Conservation (phyloP, 2,329 filamentous ascomycete species). For the Hortaea werneckii region DNA sequence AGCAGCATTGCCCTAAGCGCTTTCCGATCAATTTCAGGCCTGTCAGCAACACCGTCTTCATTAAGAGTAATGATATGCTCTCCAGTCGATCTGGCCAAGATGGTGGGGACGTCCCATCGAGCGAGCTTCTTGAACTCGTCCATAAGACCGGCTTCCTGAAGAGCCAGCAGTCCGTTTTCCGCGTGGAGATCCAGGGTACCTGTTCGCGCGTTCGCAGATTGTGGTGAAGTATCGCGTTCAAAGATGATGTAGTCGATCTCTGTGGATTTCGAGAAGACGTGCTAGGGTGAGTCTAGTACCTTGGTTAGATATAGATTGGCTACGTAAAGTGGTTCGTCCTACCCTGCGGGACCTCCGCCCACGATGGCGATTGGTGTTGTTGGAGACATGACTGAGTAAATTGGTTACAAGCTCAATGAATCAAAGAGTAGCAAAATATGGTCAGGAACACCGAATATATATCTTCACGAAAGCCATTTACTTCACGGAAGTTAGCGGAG, state of each 20-base stretch:
- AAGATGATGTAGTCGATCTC: slow-evolving; percentile 19
- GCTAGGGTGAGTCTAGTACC: slow-evolving; percentile 16
- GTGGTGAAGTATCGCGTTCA: slow-evolving; percentile 16
- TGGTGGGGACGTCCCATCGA: slow-evolving; percentile 17
- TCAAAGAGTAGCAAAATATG: too few relatives aligned
- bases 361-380: slow-evolving; percentile 22
- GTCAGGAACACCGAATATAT: too few relatives aligned
- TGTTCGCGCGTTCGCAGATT: slow-evolving; percentile 8
- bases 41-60: slow-evolving; percentile 17
- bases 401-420: too few relatives aligned
- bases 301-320: background rate
- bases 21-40: slow-evolving; percentile 34
- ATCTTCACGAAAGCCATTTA: too few relatives aligned
- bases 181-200: slow-evolving; percentile 25
- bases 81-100: slow-evolving; percentile 12
- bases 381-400: background rate
- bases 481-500: too few relatives aligned
- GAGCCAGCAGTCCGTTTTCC: slow-evolving; percentile 18
- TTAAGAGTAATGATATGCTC: slow-evolving; percentile 8
- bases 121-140: slow-evolving; percentile 19
- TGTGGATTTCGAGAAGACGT: slow-evolving; percentile 14
- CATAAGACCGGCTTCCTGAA: slow-evolving; percentile 20
- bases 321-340: background rate
- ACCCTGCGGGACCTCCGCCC: slow-evolving; percentile 21
- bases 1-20: slow-evolving; percentile 29